Evolutionary conservation across 768 basidiomycete genomes (phyloP).

Genomic region (Boletellus emodensis): DNA sequence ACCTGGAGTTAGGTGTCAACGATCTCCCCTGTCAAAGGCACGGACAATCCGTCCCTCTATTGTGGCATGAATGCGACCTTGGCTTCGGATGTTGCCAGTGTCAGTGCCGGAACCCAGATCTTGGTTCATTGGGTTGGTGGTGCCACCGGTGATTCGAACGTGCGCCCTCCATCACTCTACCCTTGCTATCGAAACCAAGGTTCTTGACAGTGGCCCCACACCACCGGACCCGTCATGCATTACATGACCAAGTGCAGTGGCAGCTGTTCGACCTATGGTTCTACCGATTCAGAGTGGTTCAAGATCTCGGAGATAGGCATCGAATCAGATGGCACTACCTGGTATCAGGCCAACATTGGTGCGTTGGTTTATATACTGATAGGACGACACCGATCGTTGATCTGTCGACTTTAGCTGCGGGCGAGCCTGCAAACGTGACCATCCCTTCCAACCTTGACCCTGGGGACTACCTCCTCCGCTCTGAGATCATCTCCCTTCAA

Average conservation of each 20-base stretch:
- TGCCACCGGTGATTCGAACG: conserved; percentile 35
- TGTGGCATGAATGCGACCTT: conserved; percentile 55
- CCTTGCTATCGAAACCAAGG: background rate
- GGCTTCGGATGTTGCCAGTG: conserved; percentile 48
- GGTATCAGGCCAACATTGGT: conserved; percentile 53
- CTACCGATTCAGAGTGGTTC: conserved; percentile 63
- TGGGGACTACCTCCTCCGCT: conserved; percentile 71
- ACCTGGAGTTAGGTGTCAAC: conserved; percentile 24
- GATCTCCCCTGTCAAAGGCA: conserved; percentile 51
- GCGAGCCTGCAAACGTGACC: conserved; percentile 37
- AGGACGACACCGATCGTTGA: background rate
- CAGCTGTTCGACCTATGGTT: conserved; percentile 57
- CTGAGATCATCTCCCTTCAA: conserved; percentile 78
- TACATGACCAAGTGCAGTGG: conserved; percentile 64
- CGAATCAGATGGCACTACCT: conserved; percentile 32
- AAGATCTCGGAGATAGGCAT: conserved; percentile 57
- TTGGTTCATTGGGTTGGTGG: conserved; percentile 51
- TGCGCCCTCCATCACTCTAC: conserved; percentile 12
- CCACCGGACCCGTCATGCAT: conserved; percentile 66
- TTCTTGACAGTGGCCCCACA: conserved; percentile 45
- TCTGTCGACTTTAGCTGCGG: conserved; percentile 27
- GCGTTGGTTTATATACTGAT: conserved; percentile 20
- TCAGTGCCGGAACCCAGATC: conserved; percentile 55
- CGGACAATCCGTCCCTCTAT: conserved; percentile 50
- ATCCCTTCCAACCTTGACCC: conserved; percentile 52